Evolutionary conservation across 75 land plant genomes (phyloP), one percentile per base, ranked within the genome.

Genomic region (Pinus taeda): DNA sequence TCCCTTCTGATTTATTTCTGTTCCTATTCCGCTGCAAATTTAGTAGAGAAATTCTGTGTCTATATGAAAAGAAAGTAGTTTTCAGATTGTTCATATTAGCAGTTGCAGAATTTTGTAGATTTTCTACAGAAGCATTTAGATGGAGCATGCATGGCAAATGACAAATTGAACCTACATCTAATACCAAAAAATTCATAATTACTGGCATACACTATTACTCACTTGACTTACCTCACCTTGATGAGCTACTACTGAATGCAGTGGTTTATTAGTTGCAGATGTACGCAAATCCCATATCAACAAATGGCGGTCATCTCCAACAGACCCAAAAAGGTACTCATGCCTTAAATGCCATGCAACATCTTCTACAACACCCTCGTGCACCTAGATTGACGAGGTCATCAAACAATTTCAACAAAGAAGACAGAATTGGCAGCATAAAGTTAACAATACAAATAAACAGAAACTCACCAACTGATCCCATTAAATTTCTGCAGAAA

Each of bases 231-330:
- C 98, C 91, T 96, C 97, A 24, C 81, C 81, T 80, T 94, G 84
- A 73, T 96, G 98, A 77, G 89, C 98, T 53, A 75, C 76, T 78
- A 94, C 82, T 30, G 91, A 81, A 45, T 92, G 88, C 55, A 80
- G 79, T 9, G 98, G 91, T 64, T 83, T 87, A 12, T 85, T 78
- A 12, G 63, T n/a, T 18, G 64, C 42, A 57, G 79, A 78, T 13
- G 87, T 60, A 30, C 98, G 92, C 66, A 92, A 73, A 67, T 96
- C 98, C 98, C 98, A 96, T n/a, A 96, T 92, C 63, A 94, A 83
- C 76, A 96, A 76, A n/a, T 71, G 75, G 15, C 83, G 69, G 84
- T 96, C 98, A 86, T 96, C 98, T 8, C 98, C 95, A 33, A 92
- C 98, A 20, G 98, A 96, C 0, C 98, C 98, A 86, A 96, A 96